Evolutionary conservation across 768 basidiomycete species (phyloP).

Genomic region (Paxillus involutus): DNA sequence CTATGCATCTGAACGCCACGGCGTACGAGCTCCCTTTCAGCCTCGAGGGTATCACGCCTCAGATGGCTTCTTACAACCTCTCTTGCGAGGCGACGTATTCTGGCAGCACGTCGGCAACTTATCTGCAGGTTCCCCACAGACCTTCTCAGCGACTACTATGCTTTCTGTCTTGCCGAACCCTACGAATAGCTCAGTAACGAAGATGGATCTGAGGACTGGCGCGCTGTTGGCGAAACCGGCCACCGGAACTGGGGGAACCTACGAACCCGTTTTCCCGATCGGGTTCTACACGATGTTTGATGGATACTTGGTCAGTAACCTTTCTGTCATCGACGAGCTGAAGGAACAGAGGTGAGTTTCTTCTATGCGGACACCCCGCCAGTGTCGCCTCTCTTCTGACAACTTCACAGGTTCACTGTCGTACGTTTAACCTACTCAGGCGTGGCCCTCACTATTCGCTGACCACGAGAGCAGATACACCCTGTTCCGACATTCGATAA

Average conservation of each 20-base stretch:
- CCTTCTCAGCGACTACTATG: constrained; percentile 42
- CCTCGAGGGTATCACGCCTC: constrained; percentile 45
- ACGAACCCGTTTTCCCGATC: constrained; percentile 50
- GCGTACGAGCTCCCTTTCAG: constrained; percentile 51
- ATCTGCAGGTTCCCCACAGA: constrained; percentile 25
- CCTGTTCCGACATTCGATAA: constrained; percentile 68
- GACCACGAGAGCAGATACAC: constrained; percentile 48
- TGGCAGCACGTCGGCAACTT: constrained; percentile 34
- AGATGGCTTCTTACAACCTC: constrained; percentile 29
- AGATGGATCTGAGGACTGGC: constrained; percentile 62
- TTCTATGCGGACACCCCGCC: not conserved
- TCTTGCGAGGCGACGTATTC: constrained; percentile 25
- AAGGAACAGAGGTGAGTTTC: constrained; percentile 30
- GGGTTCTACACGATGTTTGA: constrained; percentile 46
- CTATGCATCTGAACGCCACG: constrained; percentile 51
- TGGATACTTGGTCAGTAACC: constrained; percentile 12
- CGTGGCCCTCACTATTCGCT: not conserved
- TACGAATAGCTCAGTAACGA: constrained; percentile 54
- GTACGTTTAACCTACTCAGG: constrained; percentile 24
- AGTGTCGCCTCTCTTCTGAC: not conserved
- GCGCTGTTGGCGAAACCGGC: constrained; percentile 52
- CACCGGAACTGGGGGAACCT: constrained; percentile 47
- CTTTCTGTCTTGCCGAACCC: constrained; percentile 53
- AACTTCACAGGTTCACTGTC: constrained; percentile 20
- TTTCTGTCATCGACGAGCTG: constrained; percentile 30